These are phyloP conservation scores for Rasamsonia emersonii DNA, from an alignment of 2,329 filamentous ascomycete species.

Conservation along the genomic window DNA sequence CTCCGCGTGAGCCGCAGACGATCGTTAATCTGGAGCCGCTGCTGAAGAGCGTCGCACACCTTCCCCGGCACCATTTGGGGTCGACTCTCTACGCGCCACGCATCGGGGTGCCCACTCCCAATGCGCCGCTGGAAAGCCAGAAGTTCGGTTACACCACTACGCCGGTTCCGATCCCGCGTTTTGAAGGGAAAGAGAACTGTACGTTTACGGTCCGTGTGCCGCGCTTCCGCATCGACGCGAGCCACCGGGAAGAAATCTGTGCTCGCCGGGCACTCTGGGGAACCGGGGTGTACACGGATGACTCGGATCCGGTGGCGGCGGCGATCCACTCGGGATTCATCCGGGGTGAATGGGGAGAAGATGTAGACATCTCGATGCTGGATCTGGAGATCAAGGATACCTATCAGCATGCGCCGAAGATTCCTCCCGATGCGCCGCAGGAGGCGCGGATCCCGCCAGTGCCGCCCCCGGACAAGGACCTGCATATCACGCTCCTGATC, in stretches of 20 bases:
- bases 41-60: conserved; percentile 60
- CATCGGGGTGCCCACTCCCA: conserved; percentile 42
- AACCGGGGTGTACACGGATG: conserved; percentile 89
- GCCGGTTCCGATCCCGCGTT: conserved; percentile 67
- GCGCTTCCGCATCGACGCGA: conserved; percentile 61
- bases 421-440: conserved; percentile 26
- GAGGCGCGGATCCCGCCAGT: conserved; percentile 29
- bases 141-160: conserved; percentile 51
- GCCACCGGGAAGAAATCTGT: conserved; percentile 75
- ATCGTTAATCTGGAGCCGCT: conserved; percentile 62
- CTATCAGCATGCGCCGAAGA: conserved; percentile 35
- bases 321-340: conserved; percentile 93
- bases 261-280: conserved; percentile 77
- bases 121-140: conserved; percentile 35
- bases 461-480: conserved; percentile 60
- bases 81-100: conserved; percentile 71
- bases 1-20: conserved; percentile 52
- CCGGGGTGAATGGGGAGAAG: conserved; percentile 74
- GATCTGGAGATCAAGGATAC: conserved; percentile 44
- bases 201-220: conserved; percentile 84
- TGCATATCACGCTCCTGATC: conserved; percentile 80
- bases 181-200: conserved; percentile 74
- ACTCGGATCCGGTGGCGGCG: conserved; percentile 85
- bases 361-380: conserved; percentile 62
- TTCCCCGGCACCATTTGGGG: conserved; percentile 72